Percentiles rank a stretch among this genome's conserved stretches.
Conservation (phyloP, 208 protist species). For the Acanthamoeba rhysodes region DNA sequence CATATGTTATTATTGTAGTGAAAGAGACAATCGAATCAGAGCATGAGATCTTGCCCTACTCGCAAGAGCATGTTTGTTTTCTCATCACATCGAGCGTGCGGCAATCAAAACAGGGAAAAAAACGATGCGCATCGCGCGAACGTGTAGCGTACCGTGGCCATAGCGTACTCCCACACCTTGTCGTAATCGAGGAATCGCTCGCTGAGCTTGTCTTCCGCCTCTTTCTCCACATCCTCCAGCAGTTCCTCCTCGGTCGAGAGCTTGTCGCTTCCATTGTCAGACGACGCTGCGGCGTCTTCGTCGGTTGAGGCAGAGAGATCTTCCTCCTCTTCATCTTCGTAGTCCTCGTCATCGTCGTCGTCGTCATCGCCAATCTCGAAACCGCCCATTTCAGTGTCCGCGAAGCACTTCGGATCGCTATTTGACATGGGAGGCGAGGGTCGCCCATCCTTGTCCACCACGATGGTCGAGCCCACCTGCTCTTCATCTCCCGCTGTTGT, state of each 20-base stretch:
- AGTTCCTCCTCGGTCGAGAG: not conserved
- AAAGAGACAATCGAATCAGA: not conserved
- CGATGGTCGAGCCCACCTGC: not conserved
- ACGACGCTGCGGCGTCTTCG: not conserved
- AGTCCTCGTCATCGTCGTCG: not conserved
- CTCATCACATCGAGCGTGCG: no score
- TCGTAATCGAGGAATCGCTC: slow-evolving; percentile 31
- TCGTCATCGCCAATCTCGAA: slow-evolving; percentile 21
- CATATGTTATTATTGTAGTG: no score
- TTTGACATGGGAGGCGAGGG: not conserved
- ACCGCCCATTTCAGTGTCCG: not conserved
- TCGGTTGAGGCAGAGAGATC: not conserved
- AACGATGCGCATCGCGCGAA: not conserved
- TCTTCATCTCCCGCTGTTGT: not conserved
- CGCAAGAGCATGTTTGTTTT: no score
- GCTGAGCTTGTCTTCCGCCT: slow-evolving; percentile 23
- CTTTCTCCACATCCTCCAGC: slow-evolving; percentile 8
- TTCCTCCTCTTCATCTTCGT: not conserved
- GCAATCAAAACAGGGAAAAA: not conserved
- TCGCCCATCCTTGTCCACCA: not conserved
- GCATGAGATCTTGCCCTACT: not conserved
- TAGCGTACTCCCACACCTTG: slow-evolving; percentile 36
- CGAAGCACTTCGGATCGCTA: slow-evolving; percentile 27
- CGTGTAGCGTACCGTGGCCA: not conserved
- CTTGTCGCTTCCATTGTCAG: not conserved